Evolutionary conservation across 108 stramenopile genomes (phyloP).

Genomic region (Discostella stelligeroides): DNA sequence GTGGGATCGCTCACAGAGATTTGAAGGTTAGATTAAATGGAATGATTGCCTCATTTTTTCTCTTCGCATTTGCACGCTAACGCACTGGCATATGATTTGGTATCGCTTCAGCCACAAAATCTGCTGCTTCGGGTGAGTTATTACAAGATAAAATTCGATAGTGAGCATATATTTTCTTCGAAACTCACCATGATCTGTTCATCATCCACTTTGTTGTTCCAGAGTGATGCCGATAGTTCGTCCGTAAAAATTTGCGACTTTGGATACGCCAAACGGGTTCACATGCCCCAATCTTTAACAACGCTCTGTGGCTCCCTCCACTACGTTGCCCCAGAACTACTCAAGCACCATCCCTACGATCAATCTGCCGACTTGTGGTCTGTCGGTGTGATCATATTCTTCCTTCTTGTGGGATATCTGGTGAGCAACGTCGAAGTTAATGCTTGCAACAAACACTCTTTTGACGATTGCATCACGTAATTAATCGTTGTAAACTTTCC

Average conservation of each 20-base stretch:
- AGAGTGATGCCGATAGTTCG: slow-evolving; percentile 82
- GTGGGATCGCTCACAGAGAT: slow-evolving; percentile 90
- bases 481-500: neutral
- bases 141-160: slow-evolving; percentile 2
- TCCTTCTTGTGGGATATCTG: slow-evolving; percentile 84
- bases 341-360: slow-evolving; percentile 71
- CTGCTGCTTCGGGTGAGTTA: slow-evolving; percentile 68
- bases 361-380: slow-evolving; percentile 93
- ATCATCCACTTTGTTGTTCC: slow-evolving; percentile 24
- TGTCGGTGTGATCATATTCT: slow-evolving; percentile 90
- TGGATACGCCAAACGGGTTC: slow-evolving; percentile 88
- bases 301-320: slow-evolving; percentile 88
- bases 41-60: neutral
- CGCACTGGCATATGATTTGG: neutral
- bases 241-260: slow-evolving; percentile 89
- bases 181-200: neutral
- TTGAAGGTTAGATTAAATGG: slow-evolving; percentile 58
- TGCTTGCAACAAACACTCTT: neutral
- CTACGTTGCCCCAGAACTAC: slow-evolving; percentile 79
- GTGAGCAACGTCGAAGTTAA: slow-evolving; percentile 10
- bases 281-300: slow-evolving; percentile 77
- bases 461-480: neutral
- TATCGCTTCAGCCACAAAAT: slow-evolving; percentile 82
- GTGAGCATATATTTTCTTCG: slow-evolving; percentile 1
- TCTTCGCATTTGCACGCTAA: neutral